A percentile compares a stretch with the other conserved stretches of the same genome.
phyloP scores from a whole-genome alignment of 768 basidiomycete species.

The Xanthoconium purpureum region DNA sequence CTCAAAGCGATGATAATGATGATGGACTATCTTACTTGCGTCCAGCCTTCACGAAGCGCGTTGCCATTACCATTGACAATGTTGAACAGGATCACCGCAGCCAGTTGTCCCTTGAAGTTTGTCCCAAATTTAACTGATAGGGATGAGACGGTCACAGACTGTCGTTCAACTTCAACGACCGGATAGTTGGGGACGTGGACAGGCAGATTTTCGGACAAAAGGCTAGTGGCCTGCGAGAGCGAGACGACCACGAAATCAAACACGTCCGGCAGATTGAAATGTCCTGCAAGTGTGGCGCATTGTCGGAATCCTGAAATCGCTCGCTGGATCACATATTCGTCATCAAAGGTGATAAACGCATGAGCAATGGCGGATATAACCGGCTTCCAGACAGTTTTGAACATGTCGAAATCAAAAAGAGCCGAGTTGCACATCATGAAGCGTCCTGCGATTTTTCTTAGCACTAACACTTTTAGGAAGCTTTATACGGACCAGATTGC shows the following conservation, averaged over 20 bases:
- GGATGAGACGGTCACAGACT: constrained; percentile 85
- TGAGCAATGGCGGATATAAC: constrained; percentile 92
- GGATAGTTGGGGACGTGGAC: constrained; percentile 80
- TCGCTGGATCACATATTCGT: constrained; percentile 94
- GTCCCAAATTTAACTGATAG: constrained; percentile 92
- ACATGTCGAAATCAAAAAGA: constrained; percentile 88
- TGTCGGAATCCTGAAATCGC: constrained; percentile 96
- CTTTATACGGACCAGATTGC: constrained; percentile 58
- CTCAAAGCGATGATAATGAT: background rate
- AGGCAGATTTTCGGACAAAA: constrained; percentile 72
- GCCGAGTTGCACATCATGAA: constrained; percentile 73
- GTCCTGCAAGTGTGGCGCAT: constrained; percentile 89
- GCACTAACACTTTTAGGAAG: constrained; percentile 1
- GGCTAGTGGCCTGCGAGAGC: constrained; percentile 85
- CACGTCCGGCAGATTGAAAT: constrained; percentile 88
- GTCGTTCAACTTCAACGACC: constrained; percentile 84
- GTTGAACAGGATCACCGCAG: constrained; percentile 95
- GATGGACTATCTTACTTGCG: constrained; percentile 51
- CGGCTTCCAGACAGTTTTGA: constrained; percentile 89
- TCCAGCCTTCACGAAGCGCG: constrained; percentile 93
- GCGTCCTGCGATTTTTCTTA: constrained; percentile 48
- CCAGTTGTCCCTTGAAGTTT: constrained; percentile 92
- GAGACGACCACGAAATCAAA: constrained; percentile 96
- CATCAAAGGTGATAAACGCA: constrained; percentile 94
- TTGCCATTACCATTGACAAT: constrained; percentile 96